These are phyloP conservation scores for Fusarium illudens DNA, from an alignment of 2,329 filamentous ascomycete genomes.

Conservation along the genomic window DNA sequence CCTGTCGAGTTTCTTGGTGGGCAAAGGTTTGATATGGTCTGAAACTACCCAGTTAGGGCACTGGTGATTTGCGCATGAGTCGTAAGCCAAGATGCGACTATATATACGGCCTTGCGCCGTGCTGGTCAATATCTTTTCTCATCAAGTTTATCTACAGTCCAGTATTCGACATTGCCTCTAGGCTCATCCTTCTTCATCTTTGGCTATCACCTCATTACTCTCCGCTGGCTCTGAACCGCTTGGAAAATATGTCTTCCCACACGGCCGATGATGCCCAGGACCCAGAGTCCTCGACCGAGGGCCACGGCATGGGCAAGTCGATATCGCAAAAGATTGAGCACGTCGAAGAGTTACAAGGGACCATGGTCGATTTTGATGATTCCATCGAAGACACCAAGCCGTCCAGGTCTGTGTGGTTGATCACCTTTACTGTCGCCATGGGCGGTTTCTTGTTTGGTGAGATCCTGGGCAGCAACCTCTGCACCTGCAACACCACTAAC, in stretches of 20 bases:
- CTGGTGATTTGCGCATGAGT: constrained; percentile 1
- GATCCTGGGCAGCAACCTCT: not conserved
- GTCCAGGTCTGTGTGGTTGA: constrained; percentile 29
- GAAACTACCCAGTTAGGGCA: constrained; percentile 9
- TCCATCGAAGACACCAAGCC: constrained; percentile 31
- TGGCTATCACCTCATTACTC: not conserved
- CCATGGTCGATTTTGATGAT: constrained; percentile 27
- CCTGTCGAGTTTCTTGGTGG: not conserved
- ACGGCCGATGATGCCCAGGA: constrained; percentile 7
- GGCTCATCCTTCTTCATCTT: not conserved
- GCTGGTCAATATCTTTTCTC: not conserved
- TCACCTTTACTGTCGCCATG: constrained; percentile 39
- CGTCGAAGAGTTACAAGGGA: constrained; percentile 15
- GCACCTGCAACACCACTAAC: not conserved
- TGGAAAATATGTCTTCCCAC: constrained; percentile 13
- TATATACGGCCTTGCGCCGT: constrained; percentile 12
- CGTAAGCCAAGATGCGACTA: constrained; percentile 10
- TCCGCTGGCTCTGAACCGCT: not conserved
- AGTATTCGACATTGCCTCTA: not conserved
- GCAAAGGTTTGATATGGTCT: not conserved
- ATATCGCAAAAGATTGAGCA: constrained; percentile 23
- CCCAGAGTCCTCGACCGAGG: constrained; percentile 10
- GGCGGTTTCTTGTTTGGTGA: constrained; percentile 49
- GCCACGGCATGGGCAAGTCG: constrained; percentile 14
- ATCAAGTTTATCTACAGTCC: not conserved